Evolutionary conservation across 805 yeast genomes (phyloP).

Genomic region (Cyberlindnera suaveolens): DNA sequence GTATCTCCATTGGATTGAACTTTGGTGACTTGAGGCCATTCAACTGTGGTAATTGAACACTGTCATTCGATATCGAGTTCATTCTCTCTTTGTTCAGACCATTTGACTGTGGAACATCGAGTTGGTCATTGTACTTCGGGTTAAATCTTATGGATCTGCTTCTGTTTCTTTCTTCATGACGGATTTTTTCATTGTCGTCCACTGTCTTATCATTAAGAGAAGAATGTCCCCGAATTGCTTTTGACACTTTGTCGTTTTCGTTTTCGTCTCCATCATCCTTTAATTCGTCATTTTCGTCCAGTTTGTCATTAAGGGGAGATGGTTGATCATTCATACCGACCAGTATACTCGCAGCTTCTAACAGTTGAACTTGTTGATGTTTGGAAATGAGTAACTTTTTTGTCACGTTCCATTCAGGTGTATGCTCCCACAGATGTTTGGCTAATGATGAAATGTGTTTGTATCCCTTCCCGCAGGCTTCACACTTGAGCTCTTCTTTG

Average conservation of each 20-base stretch:
- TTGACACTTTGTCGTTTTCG: too few species aligned
- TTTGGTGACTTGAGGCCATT: conserved; percentile 3
- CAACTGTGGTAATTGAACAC: neutral
- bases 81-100: conserved; percentile 7
- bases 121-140: conserved; percentile 9
- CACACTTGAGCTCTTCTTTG: conserved; percentile 80
- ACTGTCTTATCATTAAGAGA: too few species aligned
- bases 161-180: too few species aligned
- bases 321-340: conserved; percentile 18
- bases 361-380: conserved; percentile 22
- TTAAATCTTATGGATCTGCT: conserved; percentile 6
- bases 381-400: conserved; percentile 60
- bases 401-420: conserved; percentile 90
- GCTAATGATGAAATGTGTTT: conserved; percentile 85
- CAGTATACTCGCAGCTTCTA: conserved; percentile 23
- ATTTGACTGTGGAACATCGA: conserved; percentile 2
- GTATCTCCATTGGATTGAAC: conserved; percentile 1
- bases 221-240: too few species aligned
- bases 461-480: conserved; percentile 88
- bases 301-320: neutral
- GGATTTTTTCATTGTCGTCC: too few species aligned
- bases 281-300: too few species aligned
- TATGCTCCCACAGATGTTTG: conserved; percentile 89
- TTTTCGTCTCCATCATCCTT: too few species aligned
- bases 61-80: conserved; percentile 1